phyloP scores from a whole-genome alignment of 2,329 filamentous ascomycete species.

The Nothopassalora personata region DNA sequence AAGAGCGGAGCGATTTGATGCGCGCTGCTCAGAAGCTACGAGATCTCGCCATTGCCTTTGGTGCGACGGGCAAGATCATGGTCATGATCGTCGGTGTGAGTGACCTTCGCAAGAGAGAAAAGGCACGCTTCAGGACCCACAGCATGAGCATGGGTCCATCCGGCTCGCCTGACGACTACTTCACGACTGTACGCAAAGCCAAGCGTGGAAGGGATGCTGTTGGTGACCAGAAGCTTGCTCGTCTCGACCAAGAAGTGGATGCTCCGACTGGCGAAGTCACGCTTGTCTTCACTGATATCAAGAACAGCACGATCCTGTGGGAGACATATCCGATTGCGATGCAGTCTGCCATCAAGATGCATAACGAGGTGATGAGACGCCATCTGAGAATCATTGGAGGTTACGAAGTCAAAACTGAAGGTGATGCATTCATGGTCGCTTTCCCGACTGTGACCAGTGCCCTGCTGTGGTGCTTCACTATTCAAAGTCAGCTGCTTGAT shows the following conservation, averaged over 20 bases:
- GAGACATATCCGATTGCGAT: constrained; percentile 92
- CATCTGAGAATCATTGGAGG: constrained; percentile 90
- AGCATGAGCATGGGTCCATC: constrained; percentile 82
- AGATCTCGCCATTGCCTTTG: constrained; percentile 92
- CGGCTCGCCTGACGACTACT: constrained; percentile 65
- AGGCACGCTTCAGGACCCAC: constrained; percentile 68
- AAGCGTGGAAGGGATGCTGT: constrained; percentile 55
- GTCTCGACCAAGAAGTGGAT: constrained; percentile 84
- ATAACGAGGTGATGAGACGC: constrained; percentile 94
- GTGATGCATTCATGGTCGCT: constrained; percentile 98
- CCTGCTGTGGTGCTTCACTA: constrained; percentile 91
- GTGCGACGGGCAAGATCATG: constrained; percentile 92
- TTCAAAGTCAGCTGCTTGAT: constrained; percentile 81
- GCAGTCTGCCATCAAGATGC: constrained; percentile 92
- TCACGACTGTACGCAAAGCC: constrained; percentile 58
- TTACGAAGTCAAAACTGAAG: constrained; percentile 99
- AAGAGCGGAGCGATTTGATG: constrained; percentile 87
- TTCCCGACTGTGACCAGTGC: constrained; percentile 95
- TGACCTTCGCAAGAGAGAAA: constrained; percentile 80
- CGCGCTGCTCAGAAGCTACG: constrained; percentile 88
- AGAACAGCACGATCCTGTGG: constrained; percentile 94
- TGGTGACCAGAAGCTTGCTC: constrained; percentile 80
- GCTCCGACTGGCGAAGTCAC: constrained; percentile 85
- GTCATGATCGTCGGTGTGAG: constrained; percentile 96
- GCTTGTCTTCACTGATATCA: constrained; percentile 98